phyloP scores from a whole-genome alignment of 371 early-diverging fungal genomes.

The Rhizopus microsporus region DNA sequence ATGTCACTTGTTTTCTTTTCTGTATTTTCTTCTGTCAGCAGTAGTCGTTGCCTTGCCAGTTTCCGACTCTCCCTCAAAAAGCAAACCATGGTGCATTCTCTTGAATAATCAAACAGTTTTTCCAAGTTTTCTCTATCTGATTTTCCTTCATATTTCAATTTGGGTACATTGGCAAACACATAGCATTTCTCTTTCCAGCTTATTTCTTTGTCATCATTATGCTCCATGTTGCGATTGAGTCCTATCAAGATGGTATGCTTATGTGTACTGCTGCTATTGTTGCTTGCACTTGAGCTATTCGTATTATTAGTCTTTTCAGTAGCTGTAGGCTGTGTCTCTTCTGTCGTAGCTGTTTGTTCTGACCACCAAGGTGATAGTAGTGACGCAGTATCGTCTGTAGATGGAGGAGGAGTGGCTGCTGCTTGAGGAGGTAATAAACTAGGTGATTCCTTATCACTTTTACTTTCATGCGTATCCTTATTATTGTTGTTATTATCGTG shows the following conservation, averaged over 20 bases:
- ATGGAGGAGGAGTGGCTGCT: slow-evolving; percentile 15
- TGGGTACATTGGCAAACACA: slow-evolving; percentile 13
- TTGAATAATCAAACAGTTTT: slow-evolving; percentile 16
- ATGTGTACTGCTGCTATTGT: background rate
- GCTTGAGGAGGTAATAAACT: slow-evolving; percentile 21
- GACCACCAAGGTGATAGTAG: slow-evolving; percentile 32
- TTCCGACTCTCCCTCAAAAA: slow-evolving; percentile 20
- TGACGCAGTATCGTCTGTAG: slow-evolving; percentile 18
- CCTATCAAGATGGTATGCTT: background rate
- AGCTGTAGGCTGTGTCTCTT: background rate
- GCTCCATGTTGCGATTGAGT: background rate
- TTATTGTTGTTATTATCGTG: background rate
- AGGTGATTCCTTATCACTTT: slow-evolving; percentile 7
- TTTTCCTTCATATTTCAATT: slow-evolving; percentile 1
- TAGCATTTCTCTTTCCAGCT: slow-evolving; percentile 24
- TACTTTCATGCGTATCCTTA: background rate
- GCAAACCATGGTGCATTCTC: slow-evolving; percentile 26
- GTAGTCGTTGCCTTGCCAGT: slow-evolving; percentile 10
- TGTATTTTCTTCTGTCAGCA: background rate
- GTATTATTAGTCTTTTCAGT: background rate
- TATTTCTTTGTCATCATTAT: background rate
- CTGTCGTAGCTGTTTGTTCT: slow-evolving; percentile 12
- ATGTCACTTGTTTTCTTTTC: background rate
- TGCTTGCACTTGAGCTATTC: background rate
- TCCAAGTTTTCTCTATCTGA: slow-evolving; percentile 12